Base-by-base conservation (phyloP, 2,329 filamentous ascomycete genomes). In the Alternaria sp. region DNA sequence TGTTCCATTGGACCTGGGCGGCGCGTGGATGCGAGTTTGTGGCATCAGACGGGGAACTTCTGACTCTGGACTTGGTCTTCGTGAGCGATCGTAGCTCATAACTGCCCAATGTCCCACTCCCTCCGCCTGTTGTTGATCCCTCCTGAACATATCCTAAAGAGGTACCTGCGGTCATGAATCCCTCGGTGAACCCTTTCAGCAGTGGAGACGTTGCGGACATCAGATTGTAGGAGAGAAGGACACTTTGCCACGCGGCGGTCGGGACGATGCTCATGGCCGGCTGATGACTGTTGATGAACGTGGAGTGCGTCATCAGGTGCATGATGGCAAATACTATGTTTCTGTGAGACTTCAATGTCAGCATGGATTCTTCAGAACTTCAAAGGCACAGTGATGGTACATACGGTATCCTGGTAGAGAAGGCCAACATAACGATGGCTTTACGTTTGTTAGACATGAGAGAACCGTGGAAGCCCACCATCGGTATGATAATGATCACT, bases 201-300 rank as follows among this genome's bases (percentile, higher is more conserved):
- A 49, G 28, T 3, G 60, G 60, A 28, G 53, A 38, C 12, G 60
- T 60, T 27, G 57, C 52, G n/a, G 57, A 62, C 22, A 62, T 62
- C 28, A 62, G 46, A 28, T 25, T 56, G 18, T 53, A 62, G 2
- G 40, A 54, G 3, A 62, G 28, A 9, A 60, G 48, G 12, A 55
- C 30, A 11, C 40, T 54, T 34, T 62, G 60, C 60, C 60, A 60
- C 22, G 14, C 48, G 18, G 43, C 52, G 2, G 60, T 60, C 10
- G 46, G 20, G 14, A 52, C 52, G n/a, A 62, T 56, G 34, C 51
- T 32, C 10, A 62, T 52, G 11, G 56, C 60, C 5, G 43, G 9
- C 11, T 53, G 18, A 16, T 22, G 16, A 10, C n/a, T 36, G 6
- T 16, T 32, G 20, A 53, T 30, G 22, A 60, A 62, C 3, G 38